These are phyloP conservation scores for Lasiosphaeris hirsuta DNA, from an alignment of 495 filamentous ascomycete species.

Conservation along the genomic window DNA sequence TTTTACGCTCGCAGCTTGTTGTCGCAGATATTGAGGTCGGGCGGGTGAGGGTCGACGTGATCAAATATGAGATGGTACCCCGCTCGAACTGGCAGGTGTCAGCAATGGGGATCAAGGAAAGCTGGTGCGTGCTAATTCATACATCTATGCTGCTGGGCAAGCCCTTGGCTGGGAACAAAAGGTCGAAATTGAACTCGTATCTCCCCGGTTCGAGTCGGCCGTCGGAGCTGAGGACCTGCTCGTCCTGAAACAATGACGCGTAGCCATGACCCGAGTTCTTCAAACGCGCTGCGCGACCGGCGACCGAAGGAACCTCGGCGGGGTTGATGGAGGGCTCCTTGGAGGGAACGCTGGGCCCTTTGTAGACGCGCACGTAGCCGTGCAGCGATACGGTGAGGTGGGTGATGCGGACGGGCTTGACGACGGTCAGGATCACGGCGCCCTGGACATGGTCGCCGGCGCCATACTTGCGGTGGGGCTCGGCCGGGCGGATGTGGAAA, in stretches of 20 bases:
- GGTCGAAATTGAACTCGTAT: slow-evolving; percentile 91
- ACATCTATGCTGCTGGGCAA: slow-evolving; percentile 94
- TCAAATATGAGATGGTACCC: slow-evolving; percentile 85
- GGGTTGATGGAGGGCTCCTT: slow-evolving; percentile 51
- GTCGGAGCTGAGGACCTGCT: slow-evolving; percentile 85
- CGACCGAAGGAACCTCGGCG: slow-evolving; percentile 35
- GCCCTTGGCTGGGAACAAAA: slow-evolving; percentile 69
- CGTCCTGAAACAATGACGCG: slow-evolving; percentile 85
- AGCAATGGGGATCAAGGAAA: not conserved
- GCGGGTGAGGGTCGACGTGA: slow-evolving; percentile 84
- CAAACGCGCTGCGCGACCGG: slow-evolving; percentile 48
- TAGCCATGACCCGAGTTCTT: slow-evolving; percentile 81
- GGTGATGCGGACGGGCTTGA: slow-evolving; percentile 80
- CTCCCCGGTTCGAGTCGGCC: slow-evolving; percentile 78
- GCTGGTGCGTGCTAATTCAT: slow-evolving; percentile 34
- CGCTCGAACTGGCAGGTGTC: slow-evolving; percentile 73
- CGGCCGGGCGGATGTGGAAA: slow-evolving; percentile 75
- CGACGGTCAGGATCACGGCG: slow-evolving; percentile 73
- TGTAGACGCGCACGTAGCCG: slow-evolving; percentile 85
- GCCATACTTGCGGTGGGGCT: slow-evolving; percentile 84
- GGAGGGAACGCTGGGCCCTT: slow-evolving; percentile 62
- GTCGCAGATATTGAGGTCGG: slow-evolving; percentile 84
- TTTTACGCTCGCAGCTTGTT: slow-evolving; percentile 70
- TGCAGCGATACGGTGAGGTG: slow-evolving; percentile 86
- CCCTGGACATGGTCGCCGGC: slow-evolving; percentile 63